Evolutionary conservation across 139 green algal genomes (phyloP), one percentile per base, ranked within the genome.

Genomic region (Mychonastes homosphaera): DNA sequence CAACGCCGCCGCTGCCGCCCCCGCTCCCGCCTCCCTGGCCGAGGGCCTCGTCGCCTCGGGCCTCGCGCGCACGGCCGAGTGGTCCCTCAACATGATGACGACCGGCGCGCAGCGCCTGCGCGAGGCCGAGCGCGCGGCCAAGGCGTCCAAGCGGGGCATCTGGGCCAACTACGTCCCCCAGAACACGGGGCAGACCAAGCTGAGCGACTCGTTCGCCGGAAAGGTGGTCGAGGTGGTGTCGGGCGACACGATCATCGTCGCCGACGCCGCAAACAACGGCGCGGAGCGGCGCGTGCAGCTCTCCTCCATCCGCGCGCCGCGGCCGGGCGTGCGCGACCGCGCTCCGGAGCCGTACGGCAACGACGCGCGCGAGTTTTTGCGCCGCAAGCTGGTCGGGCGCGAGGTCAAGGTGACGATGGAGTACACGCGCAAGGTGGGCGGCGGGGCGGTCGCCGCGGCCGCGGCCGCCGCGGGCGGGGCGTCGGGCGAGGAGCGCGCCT

Each of bases 301-400:
- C 29, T 88, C 79, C 44, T 87, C 72, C 69, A 78, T 97, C 50
- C 79, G 88, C 39, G 83, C 88, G 2, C 90, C 85, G 1, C 82
- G 85, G 46, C 61, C 86, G 33, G 80, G 76, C 8, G 73, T 75
- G 9, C 72, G 76, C 34, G 81, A 91, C 15, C 73, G 79, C 10
- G 54, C 70, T 41, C 66, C 77, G 3, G 91, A 95, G 67, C 64
- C 84, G 2, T 92, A 78, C 53, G 89, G 82, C 1, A 55, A 55
- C 6, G 91, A 97, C 53, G 87, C 87, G 35, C 91, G 91, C 61
- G 90, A 96, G 66, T 92, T 94, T 62, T 65, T 96, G 56, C 77
- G 87, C 56, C 68, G 78, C 60, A 48, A 69, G 13, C 40, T 83
- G 46, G 79, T 89, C 33, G 85, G 82, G 32, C 70, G 74, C 29